Percentiles rank a stretch among this genome's conserved stretches.
These are phyloP conservation scores for Eimeria brunetti DNA, from an alignment of 169 alveolate genomes.

Conservation along the genomic window DNA sequence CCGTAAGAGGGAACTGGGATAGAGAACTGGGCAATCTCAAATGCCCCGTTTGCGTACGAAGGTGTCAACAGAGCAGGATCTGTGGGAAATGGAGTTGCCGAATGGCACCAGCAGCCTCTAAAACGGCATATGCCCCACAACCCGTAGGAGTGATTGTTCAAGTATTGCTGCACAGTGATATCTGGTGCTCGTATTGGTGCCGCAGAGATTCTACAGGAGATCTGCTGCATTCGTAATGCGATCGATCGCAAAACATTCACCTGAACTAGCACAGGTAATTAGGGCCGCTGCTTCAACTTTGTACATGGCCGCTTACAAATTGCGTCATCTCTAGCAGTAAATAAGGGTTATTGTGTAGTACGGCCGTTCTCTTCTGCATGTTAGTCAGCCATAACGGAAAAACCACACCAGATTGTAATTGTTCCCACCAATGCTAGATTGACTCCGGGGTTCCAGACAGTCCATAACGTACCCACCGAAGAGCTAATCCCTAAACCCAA, in stretches of 20 bases:
- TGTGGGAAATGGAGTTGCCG: background rate
- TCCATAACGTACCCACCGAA: background rate
- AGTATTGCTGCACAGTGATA: background rate
- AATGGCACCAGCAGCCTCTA: background rate
- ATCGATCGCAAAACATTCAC: conserved; percentile 96
- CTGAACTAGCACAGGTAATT: conserved; percentile 92
- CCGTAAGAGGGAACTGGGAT: background rate
- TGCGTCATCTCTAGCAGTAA: background rate
- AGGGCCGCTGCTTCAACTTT: background rate
- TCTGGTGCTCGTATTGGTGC: background rate
- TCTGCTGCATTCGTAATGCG: conserved; percentile 97
- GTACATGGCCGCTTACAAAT: background rate
- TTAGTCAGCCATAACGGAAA: background rate
- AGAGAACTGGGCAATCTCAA: background rate
- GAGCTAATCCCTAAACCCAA: background rate
- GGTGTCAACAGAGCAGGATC: background rate
- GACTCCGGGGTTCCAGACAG: background rate
- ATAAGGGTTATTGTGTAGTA: background rate
- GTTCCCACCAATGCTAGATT: background rate
- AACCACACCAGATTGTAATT: background rate
- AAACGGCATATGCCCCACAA: background rate
- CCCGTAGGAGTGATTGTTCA: background rate
- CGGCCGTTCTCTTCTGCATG: background rate
- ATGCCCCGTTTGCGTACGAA: background rate
- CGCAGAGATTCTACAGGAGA: conserved; percentile 92